Conservation (phyloP, 108 stramenopile species). For the Tribonema minus region DNA sequence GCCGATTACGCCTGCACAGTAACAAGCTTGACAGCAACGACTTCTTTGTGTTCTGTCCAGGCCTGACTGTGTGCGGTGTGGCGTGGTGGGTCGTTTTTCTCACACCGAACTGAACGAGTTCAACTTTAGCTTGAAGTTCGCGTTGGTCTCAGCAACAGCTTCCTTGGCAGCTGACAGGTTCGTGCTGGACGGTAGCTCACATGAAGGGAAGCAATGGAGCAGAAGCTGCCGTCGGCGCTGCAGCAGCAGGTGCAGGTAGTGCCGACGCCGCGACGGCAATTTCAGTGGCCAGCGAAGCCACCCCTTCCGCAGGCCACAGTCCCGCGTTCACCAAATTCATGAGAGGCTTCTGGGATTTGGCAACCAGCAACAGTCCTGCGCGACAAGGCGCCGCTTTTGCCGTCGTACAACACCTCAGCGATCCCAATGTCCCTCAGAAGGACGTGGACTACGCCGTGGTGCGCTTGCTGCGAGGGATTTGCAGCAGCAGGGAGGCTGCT, state of each 20-base stretch:
- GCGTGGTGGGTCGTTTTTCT: no score
- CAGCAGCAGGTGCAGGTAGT: neutral
- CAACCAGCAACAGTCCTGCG: slow-evolving; percentile 21
- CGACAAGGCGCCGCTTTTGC: neutral
- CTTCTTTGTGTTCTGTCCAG: no score
- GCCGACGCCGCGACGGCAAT: neutral
- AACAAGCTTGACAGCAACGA: no score
- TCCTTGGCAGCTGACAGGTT: neutral
- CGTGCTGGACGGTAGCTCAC: neutral
- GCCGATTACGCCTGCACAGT: no score
- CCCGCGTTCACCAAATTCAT: slow-evolving; percentile 41
- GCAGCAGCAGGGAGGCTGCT: slow-evolving; percentile 47
- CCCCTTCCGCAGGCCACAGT: neutral
- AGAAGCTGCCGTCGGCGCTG: neutral
- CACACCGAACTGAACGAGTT: no score
- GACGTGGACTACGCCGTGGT: slow-evolving; percentile 46
- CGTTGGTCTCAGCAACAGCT: no score
- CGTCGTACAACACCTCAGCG: neutral
- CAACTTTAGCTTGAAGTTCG: no score
- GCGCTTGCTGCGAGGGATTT: slow-evolving; percentile 50
- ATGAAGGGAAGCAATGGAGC: neutral
- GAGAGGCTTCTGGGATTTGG: slow-evolving; percentile 41
- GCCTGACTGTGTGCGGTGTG: no score
- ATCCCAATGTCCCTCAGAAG: neutral
- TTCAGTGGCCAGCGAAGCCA: no score